Percentiles rank a stretch among this genome's conserved stretches.
These are phyloP conservation scores for Thelephora aurantiotincta DNA, from an alignment of 768 basidiomycete genomes.

Conservation along the genomic window DNA sequence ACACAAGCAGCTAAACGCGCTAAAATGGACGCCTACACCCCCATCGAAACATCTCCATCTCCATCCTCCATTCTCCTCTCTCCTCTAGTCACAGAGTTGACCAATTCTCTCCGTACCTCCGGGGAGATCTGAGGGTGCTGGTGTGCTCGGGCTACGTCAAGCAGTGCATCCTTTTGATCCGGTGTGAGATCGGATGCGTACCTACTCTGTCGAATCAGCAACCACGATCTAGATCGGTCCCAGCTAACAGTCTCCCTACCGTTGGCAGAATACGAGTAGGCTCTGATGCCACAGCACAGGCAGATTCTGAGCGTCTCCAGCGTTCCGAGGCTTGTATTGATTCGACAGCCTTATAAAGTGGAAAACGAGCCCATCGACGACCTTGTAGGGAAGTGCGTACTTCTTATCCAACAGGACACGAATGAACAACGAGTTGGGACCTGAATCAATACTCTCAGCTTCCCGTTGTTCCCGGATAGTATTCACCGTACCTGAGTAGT, in stretches of 20 bases:
- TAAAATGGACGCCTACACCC: background rate
- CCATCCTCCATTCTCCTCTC: conserved; percentile 56
- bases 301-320: conserved; percentile 63
- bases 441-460: conserved; percentile 16
- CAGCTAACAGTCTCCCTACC: conserved; percentile 29
- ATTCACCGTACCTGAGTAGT: conserved; percentile 60
- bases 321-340: conserved; percentile 59
- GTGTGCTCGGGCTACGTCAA: conserved; percentile 81
- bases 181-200: conserved; percentile 90
- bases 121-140: conserved; percentile 79
- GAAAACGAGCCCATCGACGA: conserved; percentile 92
- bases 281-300: conserved; percentile 99
- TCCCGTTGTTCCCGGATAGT: background rate
- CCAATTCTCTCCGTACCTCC: conserved; percentile 83
- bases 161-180: conserved; percentile 94
- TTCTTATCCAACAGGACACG: conserved; percentile 96
- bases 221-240: background rate
- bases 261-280: conserved; percentile 83
- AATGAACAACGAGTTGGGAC: conserved; percentile 93
- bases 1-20: background rate
- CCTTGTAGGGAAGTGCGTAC: conserved; percentile 94
- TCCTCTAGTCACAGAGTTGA: conserved; percentile 77
- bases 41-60: conserved; percentile 23
- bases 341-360: conserved; percentile 97
- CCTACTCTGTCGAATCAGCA: conserved; percentile 25